Conservation (phyloP, 139 green algal species). For the Tetradesmus lagerheimii region DNA sequence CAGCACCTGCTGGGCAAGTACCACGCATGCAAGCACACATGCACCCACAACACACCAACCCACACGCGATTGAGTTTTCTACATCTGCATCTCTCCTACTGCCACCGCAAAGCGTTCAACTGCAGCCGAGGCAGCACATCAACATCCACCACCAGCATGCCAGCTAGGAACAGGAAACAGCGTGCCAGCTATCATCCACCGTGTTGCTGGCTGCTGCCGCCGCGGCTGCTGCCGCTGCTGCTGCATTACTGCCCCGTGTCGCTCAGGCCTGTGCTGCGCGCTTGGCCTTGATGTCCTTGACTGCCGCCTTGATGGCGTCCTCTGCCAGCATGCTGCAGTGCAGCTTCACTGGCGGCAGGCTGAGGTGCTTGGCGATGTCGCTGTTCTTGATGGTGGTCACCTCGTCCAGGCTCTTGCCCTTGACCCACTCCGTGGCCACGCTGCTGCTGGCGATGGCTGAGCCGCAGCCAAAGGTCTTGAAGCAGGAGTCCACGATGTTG, state of each 20-base stretch:
- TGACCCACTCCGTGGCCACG: conserved; percentile 97
- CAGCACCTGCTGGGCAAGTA: background rate
- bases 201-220: background rate
- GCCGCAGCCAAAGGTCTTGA: conserved; percentile 99
- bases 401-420: conserved; percentile 89
- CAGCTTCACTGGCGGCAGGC: conserved; percentile 98
- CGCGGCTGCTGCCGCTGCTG: background rate
- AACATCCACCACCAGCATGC: no score
- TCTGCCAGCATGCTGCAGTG: conserved; percentile 99
- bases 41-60: background rate
- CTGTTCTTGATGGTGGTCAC: conserved; percentile 95
- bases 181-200: no score
- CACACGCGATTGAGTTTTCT: no score
- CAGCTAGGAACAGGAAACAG: no score
- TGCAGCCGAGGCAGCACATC: no score
- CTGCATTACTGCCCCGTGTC: background rate
- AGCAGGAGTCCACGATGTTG: conserved; percentile 97
- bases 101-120: no score
- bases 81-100: no score
- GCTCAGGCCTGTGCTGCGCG: conserved; percentile 28
- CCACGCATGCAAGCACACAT: background rate
- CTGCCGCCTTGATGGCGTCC: conserved; percentile 92
- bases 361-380: conserved; percentile 98
- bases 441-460: conserved; percentile 97
- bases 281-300: conserved; percentile 96